phyloP scores from a whole-genome alignment of 345 rosid genomes.

The Bruguiera sexangula region DNA sequence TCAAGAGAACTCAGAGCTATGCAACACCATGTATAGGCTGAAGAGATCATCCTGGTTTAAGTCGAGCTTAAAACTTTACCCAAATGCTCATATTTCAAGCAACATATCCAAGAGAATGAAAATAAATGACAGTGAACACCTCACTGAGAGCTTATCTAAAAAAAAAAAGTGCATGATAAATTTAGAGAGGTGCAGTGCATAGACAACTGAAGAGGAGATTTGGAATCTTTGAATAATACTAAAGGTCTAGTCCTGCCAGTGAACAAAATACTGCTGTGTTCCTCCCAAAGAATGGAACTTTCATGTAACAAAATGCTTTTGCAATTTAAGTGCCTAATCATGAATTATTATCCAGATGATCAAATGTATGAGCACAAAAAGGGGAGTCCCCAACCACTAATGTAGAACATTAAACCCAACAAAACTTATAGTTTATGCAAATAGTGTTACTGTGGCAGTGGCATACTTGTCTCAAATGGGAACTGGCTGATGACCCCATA shows the following conservation, averaged over 20 bases:
- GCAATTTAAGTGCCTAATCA: too few species aligned
- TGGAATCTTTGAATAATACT: background rate
- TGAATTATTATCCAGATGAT: too few species aligned
- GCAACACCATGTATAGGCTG: too few species aligned
- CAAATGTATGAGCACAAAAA: too few species aligned
- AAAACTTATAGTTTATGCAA: background rate
- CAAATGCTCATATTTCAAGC: background rate
- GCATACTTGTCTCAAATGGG: slow-evolving; percentile 84
- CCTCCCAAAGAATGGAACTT: too few species aligned
- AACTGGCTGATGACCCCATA: slow-evolving; percentile 79
- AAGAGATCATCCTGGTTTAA: background rate
- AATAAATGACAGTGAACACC: too few species aligned
- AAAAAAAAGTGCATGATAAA: background rate
- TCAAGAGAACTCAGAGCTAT: background rate
- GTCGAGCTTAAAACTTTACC: background rate
- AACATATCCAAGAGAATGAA: background rate
- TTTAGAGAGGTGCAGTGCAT: background rate
- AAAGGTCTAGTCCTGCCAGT: background rate
- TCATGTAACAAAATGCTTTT: too few species aligned
- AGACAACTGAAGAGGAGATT: background rate
- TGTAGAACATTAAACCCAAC: background rate
- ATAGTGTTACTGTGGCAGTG: background rate
- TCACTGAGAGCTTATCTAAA: background rate
- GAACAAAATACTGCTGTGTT: background rate
- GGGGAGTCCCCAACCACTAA: too few species aligned